Percentiles rank a stretch among this genome's conserved stretches.
Evolutionary conservation across 148 eudicot genomes (phyloP).

Genomic region (Talinum fruticosum): DNA sequence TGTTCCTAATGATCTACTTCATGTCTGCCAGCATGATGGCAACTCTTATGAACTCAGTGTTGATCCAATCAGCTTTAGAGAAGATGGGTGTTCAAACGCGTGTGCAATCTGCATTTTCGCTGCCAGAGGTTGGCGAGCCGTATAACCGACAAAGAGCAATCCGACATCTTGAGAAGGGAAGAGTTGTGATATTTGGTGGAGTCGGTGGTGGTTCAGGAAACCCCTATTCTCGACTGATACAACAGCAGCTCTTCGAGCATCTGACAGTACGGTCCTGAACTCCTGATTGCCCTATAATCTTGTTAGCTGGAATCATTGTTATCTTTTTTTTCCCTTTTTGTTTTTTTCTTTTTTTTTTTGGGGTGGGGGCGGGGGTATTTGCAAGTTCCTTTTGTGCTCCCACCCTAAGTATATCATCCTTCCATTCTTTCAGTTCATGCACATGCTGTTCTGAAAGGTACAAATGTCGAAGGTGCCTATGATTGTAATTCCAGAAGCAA

Average conservation of each 20-base stretch:
- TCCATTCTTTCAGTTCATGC: conserved; percentile 68
- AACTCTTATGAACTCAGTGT: conserved; percentile 85
- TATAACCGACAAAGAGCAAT: conserved; percentile 82
- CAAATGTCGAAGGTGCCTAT: conserved; percentile 60
- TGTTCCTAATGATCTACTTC: neutral
- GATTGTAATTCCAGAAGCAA: conserved; percentile 61
- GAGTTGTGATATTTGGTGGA: conserved; percentile 96
- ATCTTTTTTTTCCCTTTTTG: neutral
- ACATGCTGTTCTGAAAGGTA: conserved; percentile 87
- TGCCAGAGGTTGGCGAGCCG: conserved; percentile 88
- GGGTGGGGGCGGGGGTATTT: neutral
- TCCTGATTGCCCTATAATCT: conserved; percentile 1
- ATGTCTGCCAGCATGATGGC: conserved; percentile 84
- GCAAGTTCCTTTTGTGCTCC: neutral
- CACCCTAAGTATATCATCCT: neutral
- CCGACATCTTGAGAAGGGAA: conserved; percentile 86
- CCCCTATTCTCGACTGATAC: conserved; percentile 92
- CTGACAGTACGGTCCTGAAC: conserved; percentile 62
- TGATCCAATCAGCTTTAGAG: conserved; percentile 90
- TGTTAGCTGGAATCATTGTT: neutral
- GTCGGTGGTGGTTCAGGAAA: conserved; percentile 93
- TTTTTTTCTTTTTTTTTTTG: neutral
- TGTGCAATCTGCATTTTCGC: conserved; percentile 70
- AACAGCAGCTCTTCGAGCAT: conserved; percentile 95
- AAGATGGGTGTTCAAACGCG: conserved; percentile 83